These are phyloP conservation scores for Dactylonectria estremocensis DNA, from an alignment of 2,329 filamentous ascomycete species.

Conservation along the genomic window DNA sequence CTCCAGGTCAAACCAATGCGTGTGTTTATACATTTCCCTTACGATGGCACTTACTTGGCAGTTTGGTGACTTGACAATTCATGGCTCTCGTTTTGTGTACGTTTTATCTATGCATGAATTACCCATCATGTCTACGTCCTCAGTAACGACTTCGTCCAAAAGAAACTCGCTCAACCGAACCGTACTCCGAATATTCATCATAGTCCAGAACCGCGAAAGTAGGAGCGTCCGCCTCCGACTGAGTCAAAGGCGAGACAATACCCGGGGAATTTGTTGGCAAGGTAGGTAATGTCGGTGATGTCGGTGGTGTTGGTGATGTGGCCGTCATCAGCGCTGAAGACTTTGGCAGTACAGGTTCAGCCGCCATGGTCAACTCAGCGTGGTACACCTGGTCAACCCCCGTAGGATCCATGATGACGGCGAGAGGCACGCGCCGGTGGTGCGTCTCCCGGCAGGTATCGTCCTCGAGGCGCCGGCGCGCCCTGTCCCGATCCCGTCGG, in stretches of 20 bases:
- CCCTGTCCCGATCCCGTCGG: background rate
- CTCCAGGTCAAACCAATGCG: background rate
- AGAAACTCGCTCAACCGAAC: too few species aligned
- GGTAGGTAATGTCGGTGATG: background rate
- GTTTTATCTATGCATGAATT: background rate
- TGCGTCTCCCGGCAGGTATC: background rate
- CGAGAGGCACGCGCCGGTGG: too few species aligned
- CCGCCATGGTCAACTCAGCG: background rate
- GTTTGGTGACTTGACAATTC: too few species aligned
- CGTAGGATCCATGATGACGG: too few species aligned
- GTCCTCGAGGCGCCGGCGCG: background rate
- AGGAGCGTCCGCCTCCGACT: background rate
- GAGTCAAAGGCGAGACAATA: background rate
- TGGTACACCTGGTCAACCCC: background rate
- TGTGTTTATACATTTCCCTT: background rate
- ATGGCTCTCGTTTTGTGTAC: background rate
- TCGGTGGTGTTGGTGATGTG: too few species aligned
- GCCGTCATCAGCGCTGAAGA: too few species aligned
- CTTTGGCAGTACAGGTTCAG: background rate
- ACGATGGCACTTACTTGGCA: background rate
- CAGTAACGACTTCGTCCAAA: too few species aligned
- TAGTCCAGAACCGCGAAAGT: background rate
- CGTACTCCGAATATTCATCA: constrained; percentile 14
- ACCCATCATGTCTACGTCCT: too few species aligned
- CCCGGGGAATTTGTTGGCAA: background rate